Evolutionary conservation across 108 stramenopile species (phyloP).

Genomic region (Nitzschia putrida): DNA sequence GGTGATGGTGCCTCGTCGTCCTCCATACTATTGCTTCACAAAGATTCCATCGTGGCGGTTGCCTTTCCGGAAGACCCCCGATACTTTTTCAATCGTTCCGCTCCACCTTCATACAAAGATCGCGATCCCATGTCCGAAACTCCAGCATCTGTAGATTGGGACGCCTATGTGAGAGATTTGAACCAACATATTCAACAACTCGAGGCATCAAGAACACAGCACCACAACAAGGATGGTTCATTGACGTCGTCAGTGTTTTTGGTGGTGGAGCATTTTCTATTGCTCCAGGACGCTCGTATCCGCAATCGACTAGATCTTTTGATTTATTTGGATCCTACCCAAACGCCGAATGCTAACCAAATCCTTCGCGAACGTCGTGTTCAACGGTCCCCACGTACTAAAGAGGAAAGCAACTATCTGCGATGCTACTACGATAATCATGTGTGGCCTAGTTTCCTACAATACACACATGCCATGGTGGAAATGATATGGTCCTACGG

Average conservation of each 20-base stretch:
- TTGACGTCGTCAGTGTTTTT: not conserved
- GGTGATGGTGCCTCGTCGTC: too few relatives aligned
- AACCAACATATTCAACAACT: not conserved
- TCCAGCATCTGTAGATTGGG: constrained; percentile 2
- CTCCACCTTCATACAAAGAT: not conserved
- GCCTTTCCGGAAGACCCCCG: constrained; percentile 5
- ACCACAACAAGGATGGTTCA: too few relatives aligned
- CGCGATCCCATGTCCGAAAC: not conserved
- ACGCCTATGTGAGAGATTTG: not conserved
- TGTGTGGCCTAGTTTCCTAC: constrained; percentile 2
- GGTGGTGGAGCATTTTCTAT: not conserved
- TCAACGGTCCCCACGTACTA: not conserved
- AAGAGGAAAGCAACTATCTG: not conserved
- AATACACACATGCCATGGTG: not conserved
- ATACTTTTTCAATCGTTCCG: not conserved
- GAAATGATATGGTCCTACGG: not conserved
- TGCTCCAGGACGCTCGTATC: not conserved
- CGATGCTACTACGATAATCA: not conserved
- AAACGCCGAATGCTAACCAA: not conserved
- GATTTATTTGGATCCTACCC: constrained; percentile 5
- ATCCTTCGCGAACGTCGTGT: not conserved
- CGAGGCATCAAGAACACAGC: too few relatives aligned
- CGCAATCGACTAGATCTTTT: not conserved
- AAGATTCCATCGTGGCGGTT: too few relatives aligned
- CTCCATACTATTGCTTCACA: too few relatives aligned